Evolutionary conservation across 441 rosid species (phyloP).

Genomic region (Croton laevigatus): DNA sequence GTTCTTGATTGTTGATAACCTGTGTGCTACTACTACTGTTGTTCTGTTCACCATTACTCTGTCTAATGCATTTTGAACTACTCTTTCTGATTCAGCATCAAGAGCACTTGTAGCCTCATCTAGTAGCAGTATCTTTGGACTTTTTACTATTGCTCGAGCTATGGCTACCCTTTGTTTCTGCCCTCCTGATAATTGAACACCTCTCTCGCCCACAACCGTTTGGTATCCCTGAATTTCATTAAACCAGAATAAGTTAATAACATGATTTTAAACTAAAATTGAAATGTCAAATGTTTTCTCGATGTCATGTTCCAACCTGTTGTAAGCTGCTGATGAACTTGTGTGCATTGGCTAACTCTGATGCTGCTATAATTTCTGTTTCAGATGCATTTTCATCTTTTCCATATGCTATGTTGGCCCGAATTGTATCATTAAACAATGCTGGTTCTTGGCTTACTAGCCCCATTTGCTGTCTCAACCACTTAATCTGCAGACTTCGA

Average conservation of each 20-base stretch:
- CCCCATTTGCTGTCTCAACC: conserved; percentile 74
- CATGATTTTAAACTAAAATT: neutral
- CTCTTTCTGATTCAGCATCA: conserved; percentile 48
- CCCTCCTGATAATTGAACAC: conserved; percentile 66
- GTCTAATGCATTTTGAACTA: too few relatives aligned
- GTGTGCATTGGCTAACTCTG: conserved; percentile 72
- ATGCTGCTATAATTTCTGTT: conserved; percentile 52
- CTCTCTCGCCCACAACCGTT: conserved; percentile 68
- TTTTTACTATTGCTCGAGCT: conserved; percentile 65
- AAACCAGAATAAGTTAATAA: conserved; percentile 25
- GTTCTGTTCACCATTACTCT: too few relatives aligned
- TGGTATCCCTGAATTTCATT: conserved; percentile 55
- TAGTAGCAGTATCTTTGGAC: conserved; percentile 50
- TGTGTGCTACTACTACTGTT: too few relatives aligned
- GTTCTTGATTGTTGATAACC: too few relatives aligned
- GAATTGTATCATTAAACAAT: conserved; percentile 64
- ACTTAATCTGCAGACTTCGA: conserved; percentile 44
- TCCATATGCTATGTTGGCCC: conserved; percentile 68
- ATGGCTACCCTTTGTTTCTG: conserved; percentile 80
- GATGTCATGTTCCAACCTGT: conserved; percentile 34
- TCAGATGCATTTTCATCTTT: conserved; percentile 60
- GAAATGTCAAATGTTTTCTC: neutral
- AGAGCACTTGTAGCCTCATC: conserved; percentile 81
- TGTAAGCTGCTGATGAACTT: conserved; percentile 62
- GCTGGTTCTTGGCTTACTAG: conserved; percentile 72